These are phyloP conservation scores for Tetradesmus lagerheimii DNA, from an alignment of 139 green algal species.

Conservation along the genomic window DNA sequence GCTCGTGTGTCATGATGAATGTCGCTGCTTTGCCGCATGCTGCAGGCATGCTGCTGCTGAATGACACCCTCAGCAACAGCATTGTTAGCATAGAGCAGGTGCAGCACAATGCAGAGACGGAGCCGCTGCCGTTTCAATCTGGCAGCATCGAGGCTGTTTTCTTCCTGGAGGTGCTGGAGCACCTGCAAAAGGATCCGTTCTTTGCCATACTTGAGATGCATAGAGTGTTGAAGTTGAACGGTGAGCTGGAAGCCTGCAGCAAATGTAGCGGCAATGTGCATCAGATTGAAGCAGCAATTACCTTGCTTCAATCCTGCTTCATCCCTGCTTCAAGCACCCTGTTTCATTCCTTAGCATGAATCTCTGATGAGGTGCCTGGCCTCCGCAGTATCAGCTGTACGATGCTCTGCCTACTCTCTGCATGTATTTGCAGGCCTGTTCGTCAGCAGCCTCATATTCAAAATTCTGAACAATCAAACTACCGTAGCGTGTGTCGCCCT, in stretches of 20 bases:
- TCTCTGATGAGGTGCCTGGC: too few species aligned
- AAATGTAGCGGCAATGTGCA: background rate
- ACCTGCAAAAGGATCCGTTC: background rate
- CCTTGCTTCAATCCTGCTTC: too few species aligned
- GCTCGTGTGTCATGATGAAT: background rate
- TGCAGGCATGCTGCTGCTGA: background rate
- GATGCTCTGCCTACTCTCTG: too few species aligned
- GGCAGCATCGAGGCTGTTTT: background rate
- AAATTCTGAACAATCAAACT: too few species aligned
- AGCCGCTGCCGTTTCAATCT: background rate
- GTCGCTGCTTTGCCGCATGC: background rate
- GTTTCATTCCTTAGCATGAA: too few species aligned
- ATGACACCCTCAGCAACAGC: background rate
- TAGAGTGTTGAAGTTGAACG: background rate
- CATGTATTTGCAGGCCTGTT: too few species aligned
- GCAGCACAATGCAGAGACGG: background rate
- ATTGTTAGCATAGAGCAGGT: background rate
- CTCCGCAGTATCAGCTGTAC: too few species aligned
- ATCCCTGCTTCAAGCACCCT: too few species aligned
- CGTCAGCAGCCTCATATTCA: too few species aligned
- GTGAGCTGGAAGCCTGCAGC: background rate
- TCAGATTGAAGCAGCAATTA: too few species aligned
- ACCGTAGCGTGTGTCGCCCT: too few species aligned
- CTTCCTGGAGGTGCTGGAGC: slow-evolving; percentile 8
- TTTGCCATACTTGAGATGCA: background rate